phyloP scores from a whole-genome alignment of 2,329 filamentous ascomycete species.

The Dactylonectria estremocensis region DNA sequence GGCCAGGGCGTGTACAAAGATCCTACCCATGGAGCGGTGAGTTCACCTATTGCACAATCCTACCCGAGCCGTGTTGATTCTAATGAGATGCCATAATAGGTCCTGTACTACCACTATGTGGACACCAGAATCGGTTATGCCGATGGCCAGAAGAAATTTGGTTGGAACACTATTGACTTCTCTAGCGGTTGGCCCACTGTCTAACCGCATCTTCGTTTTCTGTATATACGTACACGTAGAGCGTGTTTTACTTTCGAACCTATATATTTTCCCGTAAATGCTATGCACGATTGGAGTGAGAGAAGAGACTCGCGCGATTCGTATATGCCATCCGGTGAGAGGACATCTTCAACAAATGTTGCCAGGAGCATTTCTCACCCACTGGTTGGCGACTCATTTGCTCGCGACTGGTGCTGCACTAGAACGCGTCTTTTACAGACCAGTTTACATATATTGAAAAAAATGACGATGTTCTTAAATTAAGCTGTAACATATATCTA shows the following conservation, averaged over 20 bases:
- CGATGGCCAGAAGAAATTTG: slow-evolving; percentile 64
- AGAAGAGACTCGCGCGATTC: no score
- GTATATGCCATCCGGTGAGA: no score
- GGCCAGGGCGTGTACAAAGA: slow-evolving; percentile 66
- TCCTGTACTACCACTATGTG: slow-evolving; percentile 64
- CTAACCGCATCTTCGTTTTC: neutral
- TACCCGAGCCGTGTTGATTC: slow-evolving; percentile 4
- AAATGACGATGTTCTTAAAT: no score
- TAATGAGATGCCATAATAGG: slow-evolving; percentile 44
- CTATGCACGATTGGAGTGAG: neutral
- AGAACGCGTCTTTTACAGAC: no score
- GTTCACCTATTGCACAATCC: neutral
- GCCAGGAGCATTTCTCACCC: no score
- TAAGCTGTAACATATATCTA: no score
- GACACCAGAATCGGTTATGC: slow-evolving; percentile 49
- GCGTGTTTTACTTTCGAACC: neutral
- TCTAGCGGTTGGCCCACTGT: slow-evolving; percentile 64
- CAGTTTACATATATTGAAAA: no score
- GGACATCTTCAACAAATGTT: no score
- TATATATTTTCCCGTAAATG: neutral
- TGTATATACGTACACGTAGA: neutral
- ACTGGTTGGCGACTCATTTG: no score
- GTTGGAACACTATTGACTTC: no score
- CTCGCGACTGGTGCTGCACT: no score
- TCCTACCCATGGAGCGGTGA: slow-evolving; percentile 34